phyloP scores from a whole-genome alignment of 257 asterid species.

The Penstemon newberryi region DNA sequence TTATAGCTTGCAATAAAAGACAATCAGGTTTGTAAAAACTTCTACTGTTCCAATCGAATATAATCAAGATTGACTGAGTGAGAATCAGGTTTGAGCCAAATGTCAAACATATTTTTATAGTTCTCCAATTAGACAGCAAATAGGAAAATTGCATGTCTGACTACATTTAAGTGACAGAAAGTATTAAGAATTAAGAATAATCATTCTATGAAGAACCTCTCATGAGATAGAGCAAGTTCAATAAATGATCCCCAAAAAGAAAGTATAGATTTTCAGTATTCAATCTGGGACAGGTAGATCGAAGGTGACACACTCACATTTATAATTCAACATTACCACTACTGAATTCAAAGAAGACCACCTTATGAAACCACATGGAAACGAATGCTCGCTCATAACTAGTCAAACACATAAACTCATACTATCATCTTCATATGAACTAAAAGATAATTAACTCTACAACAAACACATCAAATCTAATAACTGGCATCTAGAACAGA shows the following conservation, averaged over 20 bases:
- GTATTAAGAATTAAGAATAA: slow-evolving; percentile 7
- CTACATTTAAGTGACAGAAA: slow-evolving; percentile 7
- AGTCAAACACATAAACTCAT: not conserved
- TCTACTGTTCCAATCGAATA: not conserved
- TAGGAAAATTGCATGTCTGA: not conserved
- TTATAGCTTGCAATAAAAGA: not conserved
- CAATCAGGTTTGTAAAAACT: not conserved
- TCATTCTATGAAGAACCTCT: slow-evolving; percentile 4
- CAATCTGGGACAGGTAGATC: not conserved
- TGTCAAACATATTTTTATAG: not conserved
- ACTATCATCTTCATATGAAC: not conserved
- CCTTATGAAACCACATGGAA: not conserved
- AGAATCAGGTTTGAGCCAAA: not conserved
- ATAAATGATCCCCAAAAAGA: not conserved
- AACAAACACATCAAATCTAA: not conserved
- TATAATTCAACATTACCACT: not conserved
- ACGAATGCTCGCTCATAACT: not conserved
- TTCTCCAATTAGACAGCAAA: not conserved
- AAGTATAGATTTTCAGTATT: not conserved
- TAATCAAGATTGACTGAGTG: not conserved
- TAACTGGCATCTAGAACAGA: not conserved
- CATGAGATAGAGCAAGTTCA: not conserved
- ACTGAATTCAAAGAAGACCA: slow-evolving; percentile 9
- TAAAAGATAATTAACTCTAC: no score
- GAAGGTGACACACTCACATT: not conserved